phyloP scores from a whole-genome alignment of 257 asterid species.

The Petunia secreta region DNA sequence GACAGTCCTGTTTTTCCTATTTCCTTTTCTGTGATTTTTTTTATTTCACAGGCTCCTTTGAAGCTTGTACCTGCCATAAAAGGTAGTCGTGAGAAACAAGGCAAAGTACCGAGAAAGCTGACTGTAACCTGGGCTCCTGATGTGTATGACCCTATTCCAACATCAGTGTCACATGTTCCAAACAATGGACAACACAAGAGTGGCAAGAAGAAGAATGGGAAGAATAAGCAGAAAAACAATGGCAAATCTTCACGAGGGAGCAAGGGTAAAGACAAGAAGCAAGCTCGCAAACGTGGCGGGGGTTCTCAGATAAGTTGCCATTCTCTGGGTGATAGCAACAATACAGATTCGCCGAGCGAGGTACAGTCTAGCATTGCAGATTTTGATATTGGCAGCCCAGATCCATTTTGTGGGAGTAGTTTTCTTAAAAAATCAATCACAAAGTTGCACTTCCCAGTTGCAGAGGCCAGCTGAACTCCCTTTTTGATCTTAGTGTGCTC shows the following conservation, averaged over 20 bases:
- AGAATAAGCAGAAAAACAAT: conserved; percentile 70
- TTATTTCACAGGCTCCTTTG: conserved; percentile 38
- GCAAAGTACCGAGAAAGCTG: conserved; percentile 39
- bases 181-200: conserved; percentile 52
- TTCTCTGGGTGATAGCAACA: conserved; percentile 43
- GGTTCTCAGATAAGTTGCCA: conserved; percentile 44
- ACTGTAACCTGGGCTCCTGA: conserved; percentile 63
- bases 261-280: conserved; percentile 78
- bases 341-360: conserved; percentile 26
- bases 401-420: conserved; percentile 45
- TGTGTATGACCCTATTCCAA: conserved; percentile 60
- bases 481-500: not conserved
- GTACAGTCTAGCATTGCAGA: conserved; percentile 25
- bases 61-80: conserved; percentile 56
- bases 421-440: conserved; percentile 44
- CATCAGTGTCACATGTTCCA: conserved; percentile 73
- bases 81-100: conserved; percentile 55
- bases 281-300: conserved; percentile 52
- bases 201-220: conserved; percentile 61
- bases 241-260: conserved; percentile 67
- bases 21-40: conserved; percentile 8
- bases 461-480: conserved; percentile 45
- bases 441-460: conserved; percentile 43
- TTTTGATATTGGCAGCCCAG: conserved; percentile 39
- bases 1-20: conserved; percentile 19